phyloP scores from a whole-genome alignment of 2,329 filamentous ascomycete species.

The Fusarium brachygibbosum region DNA sequence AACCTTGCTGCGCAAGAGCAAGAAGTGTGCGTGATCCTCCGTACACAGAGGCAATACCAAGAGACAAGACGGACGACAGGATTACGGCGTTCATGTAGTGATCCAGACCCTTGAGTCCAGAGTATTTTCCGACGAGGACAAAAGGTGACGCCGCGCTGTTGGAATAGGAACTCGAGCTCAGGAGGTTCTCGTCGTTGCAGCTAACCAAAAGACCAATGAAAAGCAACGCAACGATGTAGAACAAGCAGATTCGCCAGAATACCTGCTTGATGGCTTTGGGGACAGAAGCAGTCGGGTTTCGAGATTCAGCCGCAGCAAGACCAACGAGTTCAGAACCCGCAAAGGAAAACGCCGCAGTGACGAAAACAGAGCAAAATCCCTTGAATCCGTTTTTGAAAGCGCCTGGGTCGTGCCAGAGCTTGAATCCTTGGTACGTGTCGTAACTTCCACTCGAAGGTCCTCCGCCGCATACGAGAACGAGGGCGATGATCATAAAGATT shows the following conservation, averaged over 20 bases:
- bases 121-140: slow-evolving; percentile 64
- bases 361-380: slow-evolving; percentile 77
- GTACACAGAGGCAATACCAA: slow-evolving; percentile 67
- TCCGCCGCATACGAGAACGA: slow-evolving; percentile 71
- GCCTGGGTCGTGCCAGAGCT: slow-evolving; percentile 55
- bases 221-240: slow-evolving; percentile 64
- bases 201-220: slow-evolving; percentile 62
- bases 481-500: slow-evolving; percentile 72
- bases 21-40: slow-evolving; percentile 68
- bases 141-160: slow-evolving; percentile 59
- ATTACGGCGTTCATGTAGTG: slow-evolving; percentile 69
- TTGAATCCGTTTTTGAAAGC: slow-evolving; percentile 79
- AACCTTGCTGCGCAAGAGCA: slow-evolving; percentile 67
- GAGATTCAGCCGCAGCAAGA: slow-evolving; percentile 76
- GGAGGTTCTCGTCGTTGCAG: slow-evolving; percentile 59
- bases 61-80: slow-evolving; percentile 66
- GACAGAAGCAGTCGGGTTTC: slow-evolving; percentile 76
- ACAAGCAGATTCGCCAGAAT: slow-evolving; percentile 65
- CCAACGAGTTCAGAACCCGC: slow-evolving; percentile 78
- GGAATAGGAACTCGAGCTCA: slow-evolving; percentile 48
- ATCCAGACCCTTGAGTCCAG: slow-evolving; percentile 62
- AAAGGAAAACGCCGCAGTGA: slow-evolving; percentile 77
- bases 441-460: slow-evolving; percentile 64
- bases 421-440: slow-evolving; percentile 59
- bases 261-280: slow-evolving; percentile 86